Evolutionary conservation across 2,329 filamentous ascomycete species (phyloP), one percentile per base, ranked within the genome.

Genomic region (Nemania serpens): DNA sequence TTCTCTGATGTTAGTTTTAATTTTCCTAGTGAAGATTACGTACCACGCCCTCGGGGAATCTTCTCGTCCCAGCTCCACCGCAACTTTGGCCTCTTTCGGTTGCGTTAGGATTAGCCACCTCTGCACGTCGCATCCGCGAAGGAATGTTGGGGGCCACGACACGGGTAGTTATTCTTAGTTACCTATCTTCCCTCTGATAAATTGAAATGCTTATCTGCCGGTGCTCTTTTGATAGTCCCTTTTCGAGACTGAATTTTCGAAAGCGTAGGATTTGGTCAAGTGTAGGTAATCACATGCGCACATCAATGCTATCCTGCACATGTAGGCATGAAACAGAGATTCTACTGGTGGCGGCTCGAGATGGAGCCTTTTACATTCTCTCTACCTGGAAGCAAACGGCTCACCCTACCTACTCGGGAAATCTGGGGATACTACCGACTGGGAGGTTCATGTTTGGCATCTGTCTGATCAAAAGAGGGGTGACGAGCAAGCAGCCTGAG

Each of bases 131-230:
- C 48, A 15, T 22, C 39, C 18, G 52, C 55, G 61, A 11, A 57
- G 58, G 61, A 61, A 55, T 61, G 33, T 45, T 18, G 42, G 37
- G 25, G 47, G 36, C 43, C 29, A 39, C 41, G 5, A 29, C 41
- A 48, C 34, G 37, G 15, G 39, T 37, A 46, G 55, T 56, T 62
- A 59, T 62, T 62, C 61, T 62, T 64, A 62, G 62, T 34, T 46
- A 53, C 25, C 37, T 18, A 39, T 49, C 20, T 22, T 29, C 25
- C 36, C 15, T n/a, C 11, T n/a, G 11, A 13, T 39, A 39, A 22
- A 50, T 50, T 33, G 39, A 15, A 55, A 25, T 54, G 33, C 47
- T 50, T 39, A 37, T 37, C 42, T 41, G 20, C 33, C 37, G 17
- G 41, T 49, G 39, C 25, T 49, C 51, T 43, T n/a, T 41, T 45